Evolutionary conservation across 1,284 basidiomycete genomes (phyloP).

Genomic region (Sporisorium scitamineum): DNA sequence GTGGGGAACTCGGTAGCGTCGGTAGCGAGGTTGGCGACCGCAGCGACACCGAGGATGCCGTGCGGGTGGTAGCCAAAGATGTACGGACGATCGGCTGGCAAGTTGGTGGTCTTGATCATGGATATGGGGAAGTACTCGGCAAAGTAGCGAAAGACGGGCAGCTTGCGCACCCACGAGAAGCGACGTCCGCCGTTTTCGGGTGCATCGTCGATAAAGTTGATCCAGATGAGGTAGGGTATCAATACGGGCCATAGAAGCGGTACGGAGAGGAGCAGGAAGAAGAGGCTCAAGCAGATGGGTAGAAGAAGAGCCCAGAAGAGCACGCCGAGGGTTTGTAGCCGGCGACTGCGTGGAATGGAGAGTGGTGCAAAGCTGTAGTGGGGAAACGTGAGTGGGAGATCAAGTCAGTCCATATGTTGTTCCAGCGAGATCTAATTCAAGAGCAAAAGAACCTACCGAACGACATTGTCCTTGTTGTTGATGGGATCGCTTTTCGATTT

Average conservation of each 20-base stretch:
- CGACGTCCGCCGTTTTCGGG: conserved; percentile 83
- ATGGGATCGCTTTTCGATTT: conserved; percentile 15
- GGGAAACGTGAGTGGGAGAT: not conserved
- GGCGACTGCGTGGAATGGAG: conserved; percentile 58
- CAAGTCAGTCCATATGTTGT: not conserved
- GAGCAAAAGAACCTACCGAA: conserved; percentile 20
- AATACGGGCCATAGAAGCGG: conserved; percentile 89
- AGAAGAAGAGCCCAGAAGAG: conserved; percentile 87
- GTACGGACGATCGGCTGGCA: conserved; percentile 90
- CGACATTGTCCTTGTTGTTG: conserved; percentile 33
- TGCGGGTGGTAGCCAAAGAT: conserved; percentile 77
- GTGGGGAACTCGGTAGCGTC: conserved; percentile 94
- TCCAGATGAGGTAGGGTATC: conserved; percentile 85
- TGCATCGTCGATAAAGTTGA: conserved; percentile 77
- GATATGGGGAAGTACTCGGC: conserved; percentile 89
- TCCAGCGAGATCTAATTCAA: not conserved
- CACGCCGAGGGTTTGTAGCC: conserved; percentile 73
- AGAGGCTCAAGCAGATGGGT: conserved; percentile 78
- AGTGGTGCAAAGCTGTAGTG: conserved; percentile 58
- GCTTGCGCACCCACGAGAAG: conserved; percentile 80
- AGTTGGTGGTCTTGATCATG: conserved; percentile 73
- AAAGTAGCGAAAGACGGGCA: conserved; percentile 83
- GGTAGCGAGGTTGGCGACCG: conserved; percentile 91
- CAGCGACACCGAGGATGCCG: conserved; percentile 74
- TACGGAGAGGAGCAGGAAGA: conserved; percentile 86